Conservation (phyloP, 2,329 filamentous ascomycete species). For the Talaromyces islandicus region DNA sequence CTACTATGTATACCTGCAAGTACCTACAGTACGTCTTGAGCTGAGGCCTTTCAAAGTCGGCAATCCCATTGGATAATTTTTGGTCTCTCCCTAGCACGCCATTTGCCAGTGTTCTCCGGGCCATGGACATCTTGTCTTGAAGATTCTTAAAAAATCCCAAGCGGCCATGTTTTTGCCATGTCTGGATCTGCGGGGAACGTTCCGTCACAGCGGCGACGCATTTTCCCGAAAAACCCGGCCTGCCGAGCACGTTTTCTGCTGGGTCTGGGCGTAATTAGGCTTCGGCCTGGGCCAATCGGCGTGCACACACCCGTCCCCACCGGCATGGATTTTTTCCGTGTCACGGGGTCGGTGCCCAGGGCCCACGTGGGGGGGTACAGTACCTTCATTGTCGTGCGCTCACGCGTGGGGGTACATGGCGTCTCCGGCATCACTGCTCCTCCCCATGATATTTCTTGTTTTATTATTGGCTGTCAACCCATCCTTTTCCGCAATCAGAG, state of each 20-base stretch:
- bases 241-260: not conserved
- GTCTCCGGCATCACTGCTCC: not conserved
- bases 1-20: not conserved
- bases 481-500: too few relatives aligned
- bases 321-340: not conserved
- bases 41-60: not conserved
- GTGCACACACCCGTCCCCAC: not conserved
- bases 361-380: not conserved
- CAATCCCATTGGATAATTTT: not conserved
- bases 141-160: not conserved
- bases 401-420: too few relatives aligned
- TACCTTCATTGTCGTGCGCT: too few relatives aligned
- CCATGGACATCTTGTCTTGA: too few relatives aligned
- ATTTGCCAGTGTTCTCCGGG: not conserved
- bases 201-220: not conserved
- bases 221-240: not conserved
- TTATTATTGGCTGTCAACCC: too few relatives aligned
- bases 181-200: not conserved
- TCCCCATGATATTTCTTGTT: not conserved
- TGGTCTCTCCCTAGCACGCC: not conserved
- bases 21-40: too few relatives aligned
- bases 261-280: not conserved
- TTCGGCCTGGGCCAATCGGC: not conserved
- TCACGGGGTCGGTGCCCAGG: not conserved
- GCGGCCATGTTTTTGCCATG: not conserved